Evolutionary conservation across 23 red algal genomes (phyloP), one percentile per base, ranked within the genome.

Genomic region (Chondrus crispus): DNA sequence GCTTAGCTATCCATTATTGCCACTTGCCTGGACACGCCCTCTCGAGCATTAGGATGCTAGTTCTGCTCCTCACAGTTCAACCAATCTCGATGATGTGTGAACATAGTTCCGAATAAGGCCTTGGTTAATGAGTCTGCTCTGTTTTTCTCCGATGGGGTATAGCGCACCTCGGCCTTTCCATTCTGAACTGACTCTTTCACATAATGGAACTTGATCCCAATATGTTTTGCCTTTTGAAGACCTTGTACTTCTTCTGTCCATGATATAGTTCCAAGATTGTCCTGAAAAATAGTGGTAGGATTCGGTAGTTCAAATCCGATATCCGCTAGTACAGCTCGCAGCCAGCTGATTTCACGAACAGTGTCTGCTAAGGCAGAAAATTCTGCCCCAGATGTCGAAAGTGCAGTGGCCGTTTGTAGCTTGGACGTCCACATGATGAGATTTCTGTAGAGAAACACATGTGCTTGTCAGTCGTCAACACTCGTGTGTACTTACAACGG

Each of bases 331-430:
- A 82, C 38, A 4, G 51, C 32, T 5, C 19, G 47, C 20, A 58
- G 29, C 77, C 77, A 82, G 18, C 22, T n/a, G 32, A 58, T 44
- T 58, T 82, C 41, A 4, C 33, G 20, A 58, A 11, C 32, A 9
- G 43, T 42, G 28, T 82, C 52, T 13, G 77, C 19, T 30, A 82
- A 51, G 22, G 77, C 77, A 37, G 51, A 53, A 58, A 82, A 82
- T 28, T 82, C 77, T 2, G 77, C 77, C 33, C 58, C 77, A 40
- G 77, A 22, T 4, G 77, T 82, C 3, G 77, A 82, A n/a, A 57
- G 24, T 22, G 77, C 77, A 20, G 38, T 44, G 2, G 52, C n/a
- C 13, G 42, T 82, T n/a, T 82, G 77, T 32, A 82, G 29, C 4
- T 26, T 82, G 38, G 48, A 57, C 12, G n/a, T 29, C 77, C 77